Base-by-base conservation (phyloP, 83 land plant species). In the Diphasiastrum complanatum region DNA sequence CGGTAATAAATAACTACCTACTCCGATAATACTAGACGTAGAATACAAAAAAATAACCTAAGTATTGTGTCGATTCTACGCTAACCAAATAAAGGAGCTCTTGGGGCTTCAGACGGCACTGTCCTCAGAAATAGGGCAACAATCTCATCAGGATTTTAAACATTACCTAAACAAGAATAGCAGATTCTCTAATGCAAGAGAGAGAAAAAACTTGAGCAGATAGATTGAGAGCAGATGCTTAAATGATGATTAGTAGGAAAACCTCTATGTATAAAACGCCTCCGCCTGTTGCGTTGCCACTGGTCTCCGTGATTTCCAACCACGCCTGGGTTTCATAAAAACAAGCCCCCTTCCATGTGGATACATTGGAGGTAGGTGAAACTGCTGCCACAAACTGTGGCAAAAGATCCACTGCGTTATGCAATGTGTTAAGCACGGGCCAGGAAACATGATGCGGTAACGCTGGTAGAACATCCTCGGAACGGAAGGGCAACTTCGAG, bases 281-380 rank as follows among this genome's bases (percentile, higher is more conserved):
- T 2, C 99, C 97, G 1, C 93, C 93, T 4, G 69, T 48, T 0
- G 67, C 47, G 51, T 77, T 77, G 24, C 62, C 80, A 18, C 52
- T 61, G 6, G 58, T 5, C 36, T 60, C 76, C 3, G 79, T 78
- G 48, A 77, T 75, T 57, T 95, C 89, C 18, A 95, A 25, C 31
- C 67, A 75, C 35, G 96, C 99, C 23, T 77, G 71, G 54, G 81
- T 95, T 46, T 70, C 76, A 32, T 48, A 37, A 65, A 95, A 95
- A 75, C 99, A 95, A 14, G 99, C 74, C 20, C 99, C 99, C 46
- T 86, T 77, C 96, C 89, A 85, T 32, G 58, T 6, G 40, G 69
- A 65, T 3, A 81, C 22, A 0, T 58, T 68, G 38, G 64, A 63
- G 18, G 47, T 25, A 0, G 82, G 76, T 1, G 71, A 20, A 28